These are phyloP conservation scores for Eimeria acervulina DNA, from an alignment of 169 alveolate genomes.

Conservation along the genomic window DNA sequence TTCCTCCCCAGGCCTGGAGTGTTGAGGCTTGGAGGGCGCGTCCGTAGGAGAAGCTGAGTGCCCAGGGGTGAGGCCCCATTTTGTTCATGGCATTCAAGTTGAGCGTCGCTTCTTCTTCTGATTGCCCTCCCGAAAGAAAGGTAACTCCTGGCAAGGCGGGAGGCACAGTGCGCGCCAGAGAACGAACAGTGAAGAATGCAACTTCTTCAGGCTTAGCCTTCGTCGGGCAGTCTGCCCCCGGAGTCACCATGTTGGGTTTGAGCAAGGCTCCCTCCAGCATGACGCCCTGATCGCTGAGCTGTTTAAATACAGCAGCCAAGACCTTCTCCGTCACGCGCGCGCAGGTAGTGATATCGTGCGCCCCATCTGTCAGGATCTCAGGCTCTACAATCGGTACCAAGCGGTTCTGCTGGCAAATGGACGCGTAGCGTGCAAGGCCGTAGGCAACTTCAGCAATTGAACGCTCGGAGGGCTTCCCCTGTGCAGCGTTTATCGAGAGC, in stretches of 20 bases:
- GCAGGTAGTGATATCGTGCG: constrained; percentile 97
- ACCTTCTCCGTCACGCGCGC: constrained; percentile 96
- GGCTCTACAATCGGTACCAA: constrained; percentile 99
- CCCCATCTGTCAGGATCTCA: constrained; percentile 98
- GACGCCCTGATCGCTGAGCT: constrained; percentile 97
- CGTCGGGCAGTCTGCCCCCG: constrained; percentile 92
- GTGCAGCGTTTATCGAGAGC: constrained; percentile 94
- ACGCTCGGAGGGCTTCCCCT: constrained; percentile 95
- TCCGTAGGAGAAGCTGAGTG: constrained; percentile 99
- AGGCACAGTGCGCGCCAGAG: constrained; percentile 96
- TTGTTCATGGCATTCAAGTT: constrained; percentile 98
- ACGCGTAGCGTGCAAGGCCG: constrained; percentile 99
- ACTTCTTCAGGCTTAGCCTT: constrained; percentile 93
- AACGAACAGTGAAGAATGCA: constrained; percentile 97
- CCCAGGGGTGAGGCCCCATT: constrained; percentile 95
- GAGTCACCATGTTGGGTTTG: constrained; percentile 99
- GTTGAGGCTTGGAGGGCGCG: constrained; percentile 98
- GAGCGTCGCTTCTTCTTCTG: constrained; percentile 98
- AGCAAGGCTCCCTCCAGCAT: constrained; percentile 98
- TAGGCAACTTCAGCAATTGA: constrained; percentile 98
- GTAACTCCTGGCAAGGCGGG: constrained; percentile 91
- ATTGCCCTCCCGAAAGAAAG: constrained; percentile 99
- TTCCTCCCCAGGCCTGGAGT: constrained; percentile 97
- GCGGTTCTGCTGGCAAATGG: constrained; percentile 98
- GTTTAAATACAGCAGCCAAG: constrained; percentile 97